A percentile compares a stretch with the other conserved stretches of the same genome.
phyloP scores from a whole-genome alignment of 768 basidiomycete genomes.

The Gymnopilus junonius region DNA sequence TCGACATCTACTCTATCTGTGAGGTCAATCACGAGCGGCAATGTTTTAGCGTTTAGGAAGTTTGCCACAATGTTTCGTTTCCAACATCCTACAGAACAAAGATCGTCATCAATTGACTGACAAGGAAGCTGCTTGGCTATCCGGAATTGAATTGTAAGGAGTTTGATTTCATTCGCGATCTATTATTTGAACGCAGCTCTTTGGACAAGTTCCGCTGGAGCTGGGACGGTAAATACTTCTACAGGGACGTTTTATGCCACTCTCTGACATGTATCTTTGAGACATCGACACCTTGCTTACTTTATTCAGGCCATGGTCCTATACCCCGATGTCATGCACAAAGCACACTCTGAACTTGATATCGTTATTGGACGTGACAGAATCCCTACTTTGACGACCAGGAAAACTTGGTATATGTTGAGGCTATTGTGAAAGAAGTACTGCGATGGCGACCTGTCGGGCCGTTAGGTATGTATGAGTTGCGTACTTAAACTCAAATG shows the following conservation, averaged over 20 bases:
- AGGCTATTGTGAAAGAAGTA: conserved; percentile 24
- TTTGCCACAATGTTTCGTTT: background rate
- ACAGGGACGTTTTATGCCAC: too few species aligned
- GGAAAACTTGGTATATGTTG: conserved; percentile 12
- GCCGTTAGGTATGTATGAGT: conserved; percentile 18
- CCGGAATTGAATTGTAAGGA: background rate
- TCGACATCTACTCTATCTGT: background rate
- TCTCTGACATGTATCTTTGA: background rate
- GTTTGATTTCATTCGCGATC: too few species aligned
- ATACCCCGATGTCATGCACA: conserved; percentile 16
- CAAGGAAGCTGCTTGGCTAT: conserved; percentile 1
- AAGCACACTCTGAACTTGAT: conserved; percentile 26
- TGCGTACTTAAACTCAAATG: too few species aligned
- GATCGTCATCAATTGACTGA: background rate
- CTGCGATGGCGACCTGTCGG: conserved; percentile 19
- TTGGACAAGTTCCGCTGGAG: background rate
- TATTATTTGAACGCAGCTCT: background rate
- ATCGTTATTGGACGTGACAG: conserved; percentile 20
- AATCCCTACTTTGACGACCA: conserved; percentile 22
- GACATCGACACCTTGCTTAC: background rate
- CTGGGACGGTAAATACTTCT: background rate
- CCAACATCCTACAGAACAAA: background rate
- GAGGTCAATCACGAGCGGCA: background rate
- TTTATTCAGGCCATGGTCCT: conserved; percentile 22
- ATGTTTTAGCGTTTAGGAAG: background rate